Evolutionary conservation across 768 basidiomycete species (phyloP).

Genomic region (Suillus alpinus): DNA sequence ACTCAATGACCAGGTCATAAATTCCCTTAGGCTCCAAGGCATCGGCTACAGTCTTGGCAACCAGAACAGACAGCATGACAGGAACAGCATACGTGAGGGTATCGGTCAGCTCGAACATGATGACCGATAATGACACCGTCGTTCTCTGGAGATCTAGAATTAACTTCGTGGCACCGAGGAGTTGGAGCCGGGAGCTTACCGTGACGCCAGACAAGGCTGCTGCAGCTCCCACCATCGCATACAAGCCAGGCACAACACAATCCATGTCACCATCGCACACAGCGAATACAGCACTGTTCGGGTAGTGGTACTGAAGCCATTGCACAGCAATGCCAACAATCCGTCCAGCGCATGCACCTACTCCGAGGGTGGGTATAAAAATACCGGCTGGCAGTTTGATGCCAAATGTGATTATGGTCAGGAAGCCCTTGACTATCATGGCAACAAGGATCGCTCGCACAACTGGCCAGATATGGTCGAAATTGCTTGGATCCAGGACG

Average conservation of each 20-base stretch:
- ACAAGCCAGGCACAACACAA: constrained; percentile 87
- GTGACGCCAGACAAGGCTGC: constrained; percentile 95
- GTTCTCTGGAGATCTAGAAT: constrained; percentile 51
- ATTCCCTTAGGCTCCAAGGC: constrained; percentile 74
- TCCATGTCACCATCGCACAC: constrained; percentile 61
- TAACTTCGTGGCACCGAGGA: constrained; percentile 7
- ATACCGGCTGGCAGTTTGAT: constrained; percentile 92
- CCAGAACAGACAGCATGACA: constrained; percentile 83
- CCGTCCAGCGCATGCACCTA: constrained; percentile 91
- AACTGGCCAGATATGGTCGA: constrained; percentile 57
- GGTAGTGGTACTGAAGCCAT: constrained; percentile 64
- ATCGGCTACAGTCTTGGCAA: constrained; percentile 40
- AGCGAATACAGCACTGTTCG: constrained; percentile 58
- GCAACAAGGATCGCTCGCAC: constrained; percentile 68
- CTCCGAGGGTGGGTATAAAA: constrained; percentile 93
- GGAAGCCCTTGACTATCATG: constrained; percentile 73
- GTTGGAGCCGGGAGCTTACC: constrained; percentile 39
- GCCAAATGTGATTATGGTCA: constrained; percentile 91
- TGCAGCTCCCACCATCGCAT: constrained; percentile 96
- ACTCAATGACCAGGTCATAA: constrained; percentile 95
- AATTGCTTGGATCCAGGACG: constrained; percentile 56
- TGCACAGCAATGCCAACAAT: constrained; percentile 82
- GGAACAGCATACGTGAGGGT: constrained; percentile 91
- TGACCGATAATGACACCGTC: constrained; percentile 92
- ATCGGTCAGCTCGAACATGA: constrained; percentile 93